These are phyloP conservation scores for Candida lessepsii DNA, from an alignment of 805 yeast genomes.

Conservation along the genomic window DNA sequence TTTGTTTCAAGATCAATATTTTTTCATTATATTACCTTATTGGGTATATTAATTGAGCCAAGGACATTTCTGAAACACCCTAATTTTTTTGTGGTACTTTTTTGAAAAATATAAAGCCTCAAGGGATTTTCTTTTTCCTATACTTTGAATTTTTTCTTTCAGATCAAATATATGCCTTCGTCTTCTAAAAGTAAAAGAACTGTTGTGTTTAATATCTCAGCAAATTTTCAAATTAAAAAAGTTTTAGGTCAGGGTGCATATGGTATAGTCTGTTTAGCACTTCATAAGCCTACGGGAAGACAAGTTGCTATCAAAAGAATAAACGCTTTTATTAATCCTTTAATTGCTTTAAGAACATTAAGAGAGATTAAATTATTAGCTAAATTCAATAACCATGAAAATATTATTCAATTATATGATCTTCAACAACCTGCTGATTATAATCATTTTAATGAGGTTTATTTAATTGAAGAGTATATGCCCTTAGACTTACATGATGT, in stretches of 20 bases:
- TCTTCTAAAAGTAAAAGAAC: conserved; percentile 5
- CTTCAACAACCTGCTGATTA: conserved; percentile 61
- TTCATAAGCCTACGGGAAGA: conserved; percentile 57
- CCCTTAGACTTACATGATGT: conserved; percentile 69
- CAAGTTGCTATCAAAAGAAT: conserved; percentile 78
- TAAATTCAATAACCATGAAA: conserved; percentile 65
- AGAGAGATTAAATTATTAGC: conserved; percentile 67
- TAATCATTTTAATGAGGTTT: conserved; percentile 67
- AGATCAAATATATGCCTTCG: conserved; percentile 1
- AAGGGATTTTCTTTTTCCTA: neutral
- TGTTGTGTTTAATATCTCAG: conserved; percentile 37
- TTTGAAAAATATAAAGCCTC: conserved; percentile 3
- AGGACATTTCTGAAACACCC: conserved; percentile 2
- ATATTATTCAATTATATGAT: conserved; percentile 64
- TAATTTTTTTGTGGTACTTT: conserved; percentile 1
- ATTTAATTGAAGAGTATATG: conserved; percentile 75
- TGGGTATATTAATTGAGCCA: neutral
- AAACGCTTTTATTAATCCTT: conserved; percentile 63
- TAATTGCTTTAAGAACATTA: conserved; percentile 67
- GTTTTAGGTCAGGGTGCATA: conserved; percentile 81
- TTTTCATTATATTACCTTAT: conserved; percentile 1
- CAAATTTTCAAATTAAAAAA: conserved; percentile 57
- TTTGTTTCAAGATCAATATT: conserved; percentile 6
- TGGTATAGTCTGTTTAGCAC: conserved; percentile 73
- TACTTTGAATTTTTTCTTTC: no score